phyloP scores from a whole-genome alignment of 75 land plant genomes.

The Gnetum montanum region DNA sequence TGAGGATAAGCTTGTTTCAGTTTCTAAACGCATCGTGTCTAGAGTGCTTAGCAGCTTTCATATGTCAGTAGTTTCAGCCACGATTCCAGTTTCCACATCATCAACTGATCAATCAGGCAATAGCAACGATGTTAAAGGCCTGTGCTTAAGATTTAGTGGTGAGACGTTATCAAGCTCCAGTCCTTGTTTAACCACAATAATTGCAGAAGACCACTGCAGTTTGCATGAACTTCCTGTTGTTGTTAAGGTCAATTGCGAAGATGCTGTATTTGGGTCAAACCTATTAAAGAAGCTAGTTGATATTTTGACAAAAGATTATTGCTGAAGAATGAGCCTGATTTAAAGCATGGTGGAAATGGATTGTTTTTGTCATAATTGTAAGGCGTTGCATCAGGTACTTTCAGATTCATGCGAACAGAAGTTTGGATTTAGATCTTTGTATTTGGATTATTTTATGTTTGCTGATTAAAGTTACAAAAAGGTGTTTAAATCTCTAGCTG shows the following conservation, averaged over 20 bases:
- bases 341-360: too few species aligned
- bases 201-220: constrained; percentile 34
- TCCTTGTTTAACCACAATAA: constrained; percentile 57
- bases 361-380: too few species aligned
- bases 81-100: constrained; percentile 47
- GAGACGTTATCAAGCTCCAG: constrained; percentile 50
- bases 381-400: too few species aligned
- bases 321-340: not conserved
- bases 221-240: constrained; percentile 29
- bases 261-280: constrained; percentile 79
- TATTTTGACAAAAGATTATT: not conserved
- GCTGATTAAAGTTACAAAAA: too few species aligned
- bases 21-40: constrained; percentile 46
- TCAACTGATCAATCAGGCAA: not conserved
- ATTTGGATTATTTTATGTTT: too few species aligned
- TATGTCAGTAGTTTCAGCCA: constrained; percentile 57
- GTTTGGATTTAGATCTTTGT: too few species aligned
- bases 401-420: too few species aligned
- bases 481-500: too few species aligned
- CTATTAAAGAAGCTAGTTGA: constrained; percentile 61
- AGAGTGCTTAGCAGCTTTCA: constrained; percentile 59
- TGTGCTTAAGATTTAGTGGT: constrained; percentile 62
- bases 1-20: constrained; percentile 41
- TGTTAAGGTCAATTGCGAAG: constrained; percentile 83
- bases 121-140: constrained; percentile 32